Percentiles rank a stretch among this genome's conserved stretches.
Conservation (phyloP, 2,329 filamentous ascomycete genomes). For the Arthrobotrys conoides region DNA sequence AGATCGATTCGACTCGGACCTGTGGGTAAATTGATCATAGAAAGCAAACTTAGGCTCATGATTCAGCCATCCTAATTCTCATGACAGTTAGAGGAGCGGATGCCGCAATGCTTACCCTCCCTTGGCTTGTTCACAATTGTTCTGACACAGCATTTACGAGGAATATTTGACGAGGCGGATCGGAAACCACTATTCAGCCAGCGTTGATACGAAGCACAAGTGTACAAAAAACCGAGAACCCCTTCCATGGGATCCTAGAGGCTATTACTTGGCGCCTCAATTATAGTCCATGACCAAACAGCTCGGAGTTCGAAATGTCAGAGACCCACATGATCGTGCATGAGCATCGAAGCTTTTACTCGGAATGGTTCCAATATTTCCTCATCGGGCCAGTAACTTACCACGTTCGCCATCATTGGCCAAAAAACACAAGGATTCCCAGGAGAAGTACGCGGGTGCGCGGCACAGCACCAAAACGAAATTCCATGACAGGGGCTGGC, state of each 20-base stretch:
- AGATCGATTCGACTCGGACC: not conserved
- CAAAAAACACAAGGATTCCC: not conserved
- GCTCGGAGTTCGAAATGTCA: not conserved
- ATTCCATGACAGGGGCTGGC: conserved; percentile 2
- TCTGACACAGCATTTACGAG: not conserved
- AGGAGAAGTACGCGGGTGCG: conserved; percentile 19
- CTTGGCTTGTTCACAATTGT: not conserved
- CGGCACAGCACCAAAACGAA: conserved; percentile 23
- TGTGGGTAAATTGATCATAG: conserved; percentile 11
- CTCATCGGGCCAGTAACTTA: not conserved
- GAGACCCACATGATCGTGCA: conserved; percentile 3
- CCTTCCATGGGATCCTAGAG: not conserved
- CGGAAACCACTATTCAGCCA: not conserved
- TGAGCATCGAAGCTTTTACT: conserved; percentile 11
- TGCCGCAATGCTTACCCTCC: not conserved
- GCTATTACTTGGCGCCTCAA: conserved; percentile 6
- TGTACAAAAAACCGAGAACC: not conserved
- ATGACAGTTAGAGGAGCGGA: not conserved
- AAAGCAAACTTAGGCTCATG: not conserved
- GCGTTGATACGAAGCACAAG: not conserved
- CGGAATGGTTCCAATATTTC: conserved; percentile 2
- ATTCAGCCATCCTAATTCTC: not conserved
- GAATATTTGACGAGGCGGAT: no score
- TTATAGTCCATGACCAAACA: not conserved
- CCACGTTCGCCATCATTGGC: not conserved